These are phyloP conservation scores for Coemansia sp. DNA, from an alignment of 192 early-diverging fungal species.

Conservation along the genomic window DNA sequence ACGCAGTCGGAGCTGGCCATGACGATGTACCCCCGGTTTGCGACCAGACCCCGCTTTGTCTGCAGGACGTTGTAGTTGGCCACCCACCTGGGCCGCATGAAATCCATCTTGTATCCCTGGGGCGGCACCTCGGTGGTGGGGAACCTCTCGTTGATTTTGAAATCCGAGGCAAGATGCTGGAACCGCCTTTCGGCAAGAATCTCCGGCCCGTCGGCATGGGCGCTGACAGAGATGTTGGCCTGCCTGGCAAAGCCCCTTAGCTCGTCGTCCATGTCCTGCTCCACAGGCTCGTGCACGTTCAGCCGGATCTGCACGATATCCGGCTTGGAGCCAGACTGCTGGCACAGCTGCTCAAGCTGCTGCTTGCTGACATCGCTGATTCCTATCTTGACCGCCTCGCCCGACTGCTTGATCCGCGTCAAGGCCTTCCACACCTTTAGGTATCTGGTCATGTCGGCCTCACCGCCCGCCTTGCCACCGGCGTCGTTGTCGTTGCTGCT, in stretches of 20 bases:
- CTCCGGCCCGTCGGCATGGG: slow-evolving; percentile 36
- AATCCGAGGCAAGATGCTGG: slow-evolving; percentile 42
- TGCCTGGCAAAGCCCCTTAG: slow-evolving; percentile 23
- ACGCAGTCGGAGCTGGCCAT: slow-evolving; percentile 54
- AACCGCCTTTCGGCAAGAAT: slow-evolving; percentile 40
- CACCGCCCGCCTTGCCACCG: neutral
- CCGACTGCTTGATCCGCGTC: slow-evolving; percentile 17
- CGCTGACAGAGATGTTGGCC: slow-evolving; percentile 27
- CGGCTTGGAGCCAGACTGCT: slow-evolving; percentile 19
- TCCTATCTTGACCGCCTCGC: slow-evolving; percentile 37
- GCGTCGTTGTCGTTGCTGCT: neutral
- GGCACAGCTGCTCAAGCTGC: slow-evolving; percentile 35
- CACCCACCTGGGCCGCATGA: slow-evolving; percentile 52
- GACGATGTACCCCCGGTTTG: slow-evolving; percentile 50
- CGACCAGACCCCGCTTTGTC: slow-evolving; percentile 36
- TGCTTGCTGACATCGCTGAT: slow-evolving; percentile 30
- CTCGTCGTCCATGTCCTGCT: slow-evolving; percentile 8
- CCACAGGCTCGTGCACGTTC: slow-evolving; percentile 6
- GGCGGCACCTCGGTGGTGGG: slow-evolving; percentile 51
- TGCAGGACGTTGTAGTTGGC: slow-evolving; percentile 45
- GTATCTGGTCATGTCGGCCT: slow-evolving; percentile 35
- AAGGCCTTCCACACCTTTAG: slow-evolving; percentile 38
- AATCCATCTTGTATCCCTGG: slow-evolving; percentile 45
- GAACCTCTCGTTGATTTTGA: slow-evolving; percentile 49
- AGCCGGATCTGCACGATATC: slow-evolving; percentile 50